Evolutionary conservation across 495 filamentous ascomycete genomes (phyloP).

Genomic region (Annulohypoxylon moriforme): DNA sequence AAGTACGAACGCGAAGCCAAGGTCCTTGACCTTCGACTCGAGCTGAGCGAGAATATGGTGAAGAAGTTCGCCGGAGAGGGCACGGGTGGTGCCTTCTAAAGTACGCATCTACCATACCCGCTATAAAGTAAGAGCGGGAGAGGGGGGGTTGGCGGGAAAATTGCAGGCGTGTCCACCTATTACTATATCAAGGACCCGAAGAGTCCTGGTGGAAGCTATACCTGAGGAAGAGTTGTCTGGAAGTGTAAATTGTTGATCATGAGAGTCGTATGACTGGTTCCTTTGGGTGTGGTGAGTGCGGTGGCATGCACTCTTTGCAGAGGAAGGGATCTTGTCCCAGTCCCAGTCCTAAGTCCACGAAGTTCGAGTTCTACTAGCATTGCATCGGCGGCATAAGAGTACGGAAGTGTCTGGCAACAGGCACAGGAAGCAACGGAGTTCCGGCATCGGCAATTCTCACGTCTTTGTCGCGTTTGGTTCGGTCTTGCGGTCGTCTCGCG

Average conservation of each 20-base stretch:
- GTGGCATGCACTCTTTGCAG: background rate
- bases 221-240: background rate
- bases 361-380: background rate
- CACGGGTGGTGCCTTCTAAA: constrained; percentile 57
- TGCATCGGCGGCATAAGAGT: background rate
- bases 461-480: background rate
- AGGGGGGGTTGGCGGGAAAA: background rate
- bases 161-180: background rate
- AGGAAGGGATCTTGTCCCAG: background rate
- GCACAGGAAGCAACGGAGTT: background rate
- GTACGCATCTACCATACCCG: background rate
- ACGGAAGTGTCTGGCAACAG: background rate
- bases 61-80: constrained; percentile 60
- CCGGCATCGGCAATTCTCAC: background rate
- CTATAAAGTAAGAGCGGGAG: background rate
- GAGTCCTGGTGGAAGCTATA: background rate
- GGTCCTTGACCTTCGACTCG: constrained; percentile 56
- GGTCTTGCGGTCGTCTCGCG: background rate
- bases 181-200: background rate
- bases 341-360: background rate
- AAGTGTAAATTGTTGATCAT: background rate
- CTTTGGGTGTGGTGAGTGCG: background rate
- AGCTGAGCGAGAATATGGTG: constrained; percentile 57
- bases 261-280: background rate
- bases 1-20: constrained; percentile 58